Evolutionary conservation across 2,329 filamentous ascomycete genomes (phyloP), one percentile per base, ranked within the genome.

Genomic region (Fusarium musae): DNA sequence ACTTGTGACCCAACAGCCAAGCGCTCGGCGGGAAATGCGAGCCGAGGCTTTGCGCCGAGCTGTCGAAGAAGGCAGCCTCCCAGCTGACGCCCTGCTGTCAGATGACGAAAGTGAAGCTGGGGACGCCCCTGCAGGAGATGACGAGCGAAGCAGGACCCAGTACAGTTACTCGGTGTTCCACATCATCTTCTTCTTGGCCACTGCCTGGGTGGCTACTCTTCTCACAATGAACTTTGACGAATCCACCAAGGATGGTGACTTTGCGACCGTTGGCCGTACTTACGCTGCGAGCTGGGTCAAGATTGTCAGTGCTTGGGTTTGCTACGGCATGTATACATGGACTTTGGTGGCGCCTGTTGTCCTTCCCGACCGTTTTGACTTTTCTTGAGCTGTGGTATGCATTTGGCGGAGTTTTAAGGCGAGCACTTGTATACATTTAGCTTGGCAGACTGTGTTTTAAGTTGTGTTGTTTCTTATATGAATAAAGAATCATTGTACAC

Each of bases 211-310:
- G 9, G 95, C 95, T 5, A 98, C 95, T 1, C 86, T 99, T 40
- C 87, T 99, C 39, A 88, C 87, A 16, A 93, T 95, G 85, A 93
- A 93, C 78, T 90, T 93, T 74, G 89, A 92, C 13, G 87, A 91
- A 71, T 84, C 86, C 46, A 90, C 90, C 66, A 87, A 89, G 50
- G 88, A 80, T 40, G 87, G 90, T 54, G 92, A 95, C 79, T 98
- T 99, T 82, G 94, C 94, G 4, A 94, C 96, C 1, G 96, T 99
- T 8, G 96, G 96, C 26, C 89, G 96, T 66, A 98, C 96, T 9
- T 97, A 98, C 83, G 97, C 95, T 89, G 96, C 96, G 37, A 97
- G 94, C 80, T 99, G 97, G 96, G 95, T 98, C 77, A 99, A 99
- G 90, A 98, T 99, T 82, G 91, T 98, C 60, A 97, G 95, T 83